Evolutionary conservation across 805 yeast genomes (phyloP).

Genomic region (Yarrowia osloensis): DNA sequence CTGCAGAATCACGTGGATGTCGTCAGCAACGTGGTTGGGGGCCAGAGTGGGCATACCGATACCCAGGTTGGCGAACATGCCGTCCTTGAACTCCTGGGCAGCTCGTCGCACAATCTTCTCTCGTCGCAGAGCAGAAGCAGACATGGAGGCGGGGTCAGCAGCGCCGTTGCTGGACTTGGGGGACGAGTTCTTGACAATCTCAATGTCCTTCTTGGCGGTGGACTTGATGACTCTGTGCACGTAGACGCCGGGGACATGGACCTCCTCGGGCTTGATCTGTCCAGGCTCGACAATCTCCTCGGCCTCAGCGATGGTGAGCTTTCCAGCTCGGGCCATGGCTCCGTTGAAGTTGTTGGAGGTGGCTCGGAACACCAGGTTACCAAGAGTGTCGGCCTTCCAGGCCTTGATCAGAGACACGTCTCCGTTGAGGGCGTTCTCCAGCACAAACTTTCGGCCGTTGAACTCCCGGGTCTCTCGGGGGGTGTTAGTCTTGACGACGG

Average conservation of each 20-base stretch:
- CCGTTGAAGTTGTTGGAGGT: conserved; percentile 52
- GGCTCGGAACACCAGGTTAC: conserved; percentile 52
- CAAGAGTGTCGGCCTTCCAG: conserved; percentile 51
- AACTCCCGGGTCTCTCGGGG: conserved; percentile 51
- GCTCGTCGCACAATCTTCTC: conserved; percentile 49
- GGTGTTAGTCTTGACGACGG: conserved; percentile 43
- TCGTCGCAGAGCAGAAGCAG: conserved; percentile 35
- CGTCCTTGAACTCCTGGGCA: conserved; percentile 50
- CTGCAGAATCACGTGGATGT: conserved; percentile 48
- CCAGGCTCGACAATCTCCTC: conserved; percentile 54
- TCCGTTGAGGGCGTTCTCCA: conserved; percentile 50
- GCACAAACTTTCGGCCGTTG: conserved; percentile 47
- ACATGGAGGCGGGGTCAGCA: conserved; percentile 1
- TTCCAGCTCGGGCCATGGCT: conserved; percentile 51
- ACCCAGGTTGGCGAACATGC: conserved; percentile 51
- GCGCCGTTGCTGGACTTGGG: conserved; percentile 20
- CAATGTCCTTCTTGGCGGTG: conserved; percentile 49
- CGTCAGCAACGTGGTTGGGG: conserved; percentile 46
- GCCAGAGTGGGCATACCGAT: conserved; percentile 56
- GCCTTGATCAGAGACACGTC: conserved; percentile 55
- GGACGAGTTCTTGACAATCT: conserved; percentile 39
- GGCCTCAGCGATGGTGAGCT: conserved; percentile 53
- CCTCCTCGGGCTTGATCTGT: conserved; percentile 48
- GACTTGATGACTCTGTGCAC: conserved; percentile 48
- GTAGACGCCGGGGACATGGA: conserved; percentile 52